Evolutionary conservation across 768 basidiomycete genomes (phyloP), one percentile per base, ranked within the genome.

Genomic region (Pleurotus cornucopiae): DNA sequence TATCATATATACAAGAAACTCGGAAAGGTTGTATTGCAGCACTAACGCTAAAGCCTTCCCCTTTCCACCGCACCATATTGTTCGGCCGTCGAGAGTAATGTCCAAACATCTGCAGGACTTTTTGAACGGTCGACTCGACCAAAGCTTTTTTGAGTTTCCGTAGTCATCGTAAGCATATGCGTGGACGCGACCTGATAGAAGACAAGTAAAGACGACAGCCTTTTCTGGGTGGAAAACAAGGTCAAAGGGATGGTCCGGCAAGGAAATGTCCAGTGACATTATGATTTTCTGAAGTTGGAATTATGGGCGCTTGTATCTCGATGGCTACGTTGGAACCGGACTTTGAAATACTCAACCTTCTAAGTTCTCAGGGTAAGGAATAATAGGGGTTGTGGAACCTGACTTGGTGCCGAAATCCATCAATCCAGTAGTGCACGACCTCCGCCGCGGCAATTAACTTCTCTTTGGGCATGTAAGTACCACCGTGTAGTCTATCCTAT

Each of bases 191-290:
- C 95, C 95, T 0, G 89, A 88, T 13, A 98, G 74, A 2, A 96
- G 83, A 4, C 83, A 89, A 0, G 83, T 76, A 69, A 89, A 94
- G 3, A 94, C 82, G n/a, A 84, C 76, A 1, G 85, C 72, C 47
- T 80, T 64, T 4, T 75, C 76, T 0, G 95, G 94, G 63, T 96
- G 93, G 64, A 97, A 98, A 1, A 79, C 82, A 41, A 97, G 74
- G 73, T 96, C 95, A 71, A 96, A 97, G 25, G 94, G 83, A 69
- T 96, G 90, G 6, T 84, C 81, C 47, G 83, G 84, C 45, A 88
- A 78, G 18, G 78, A 75, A 49, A 94, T 86, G 73, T 91, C 77
- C 9, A 34, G 9, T 56, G 78, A 76, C 79, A 79, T 80, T 6
- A 30, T 9, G 30, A 30, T 30, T 43, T 43, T 43, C 41, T 20